Base-by-base conservation (phyloP, 108 stramenopile genomes). In the Cyclotella choctawhatcheeana region DNA sequence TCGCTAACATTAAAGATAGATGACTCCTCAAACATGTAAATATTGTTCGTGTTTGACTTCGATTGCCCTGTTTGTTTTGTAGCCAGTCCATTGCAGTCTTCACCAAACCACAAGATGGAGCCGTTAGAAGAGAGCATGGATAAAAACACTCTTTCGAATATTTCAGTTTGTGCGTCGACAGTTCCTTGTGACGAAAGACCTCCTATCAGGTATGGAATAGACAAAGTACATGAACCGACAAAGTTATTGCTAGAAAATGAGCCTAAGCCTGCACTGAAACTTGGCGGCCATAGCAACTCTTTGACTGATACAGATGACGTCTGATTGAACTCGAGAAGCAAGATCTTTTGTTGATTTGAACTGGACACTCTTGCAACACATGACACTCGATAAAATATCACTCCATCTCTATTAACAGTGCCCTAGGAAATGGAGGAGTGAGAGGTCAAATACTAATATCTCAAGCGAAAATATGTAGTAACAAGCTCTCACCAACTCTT, bases 241-340 rank as follows among this genome's bases (percentile, higher is more conserved):
- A 87, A 82, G 32, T 83, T 82, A 47, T 71, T 61, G 44, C 32
- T 71, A 2, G 79, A 65, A 60, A 66, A 76, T 0, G 84, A 56
- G n/a, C 83, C 83, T 10, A 86, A 65, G 13, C 76, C 82, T 48
- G 67, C 26, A 40, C 64, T 70, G 51, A 33, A 50, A 37, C 44
- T 58, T 30, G 84, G 33, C 12, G 87, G 64, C 88, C 86, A 88
- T 10, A 43, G 5, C 22, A 91, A 26, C 72, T 91, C 88, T 60
- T 71, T 72, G 0, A 94, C 62, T 21, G 60, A 69, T 17, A 82
- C 64, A 16, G 76, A 54, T 27, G 53, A 54, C 22, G 53, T 58
- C 20, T 90, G 82, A 45, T 90, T 89, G 74, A 89, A 91, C 54
- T 91, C 89, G 0, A 92, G 34, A 63, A 78, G 77, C 17, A 93